Base-by-base conservation (phyloP, 2,329 filamentous ascomycete species). In the Cladosporium phlei region DNA sequence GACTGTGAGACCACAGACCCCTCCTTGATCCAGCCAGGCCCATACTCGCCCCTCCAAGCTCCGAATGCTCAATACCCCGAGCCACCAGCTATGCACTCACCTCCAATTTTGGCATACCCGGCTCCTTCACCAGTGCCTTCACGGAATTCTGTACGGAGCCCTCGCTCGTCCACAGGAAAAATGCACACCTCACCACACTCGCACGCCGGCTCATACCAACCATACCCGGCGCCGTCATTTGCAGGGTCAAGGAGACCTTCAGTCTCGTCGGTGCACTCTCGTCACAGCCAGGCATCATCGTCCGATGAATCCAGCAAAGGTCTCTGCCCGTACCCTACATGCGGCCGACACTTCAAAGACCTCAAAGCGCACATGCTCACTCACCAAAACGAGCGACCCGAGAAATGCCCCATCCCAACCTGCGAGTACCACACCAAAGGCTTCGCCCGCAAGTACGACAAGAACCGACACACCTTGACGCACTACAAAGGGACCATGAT, bases 401-500 rank as follows among this genome's bases (percentile, higher is more conserved):
- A 95, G 65, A 96, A 96, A 72, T 96, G 90, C 69, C 90, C 90
- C 1, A 95, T 95, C 56, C 76, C 85, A 48, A 93, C 83, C 0
- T 96, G 90, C 72, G 88, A 95, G 61, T 96, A 95, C 69, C 85
- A 95, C 71, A 73, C 79, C 61, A 95, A 95, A 69, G 90, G 90
- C 3, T 96, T 96, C 62, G 89, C 90, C 9, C 79, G 90, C 58
- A 95, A 95, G 69, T 96, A 96, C 65, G 90, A 96, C 74, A 95
- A 95, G 77, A 95, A 95, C 70, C 76, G 90, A 34, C 90, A 96
- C 66, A 95, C 89, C 4, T 69, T 95, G 52, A 96, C 90, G 4
- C 90, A 96, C 66, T 96, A 95, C 78, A 95, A 95, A 71, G 90
- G 90, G 30, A 95, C 87, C 38, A 95, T 95, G 90, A 88, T 95